A percentile compares a stretch with the other conserved stretches of the same genome.
These are phyloP conservation scores for Cladophialophora yegresii DNA, from an alignment of 2,329 filamentous ascomycete species.

Conservation along the genomic window DNA sequence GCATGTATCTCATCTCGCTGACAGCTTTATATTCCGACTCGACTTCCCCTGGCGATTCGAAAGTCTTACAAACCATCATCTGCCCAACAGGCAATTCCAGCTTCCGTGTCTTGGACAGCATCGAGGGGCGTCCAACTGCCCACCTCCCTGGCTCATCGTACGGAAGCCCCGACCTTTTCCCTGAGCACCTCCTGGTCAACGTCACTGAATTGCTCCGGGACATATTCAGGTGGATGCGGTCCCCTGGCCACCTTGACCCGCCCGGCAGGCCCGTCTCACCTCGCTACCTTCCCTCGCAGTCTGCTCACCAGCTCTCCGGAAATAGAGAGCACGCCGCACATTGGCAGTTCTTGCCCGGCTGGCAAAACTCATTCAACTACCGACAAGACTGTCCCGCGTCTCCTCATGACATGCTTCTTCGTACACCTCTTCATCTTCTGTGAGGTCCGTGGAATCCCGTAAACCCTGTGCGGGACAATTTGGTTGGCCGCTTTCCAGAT, in stretches of 20 bases:
- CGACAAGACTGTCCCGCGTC: constrained; percentile 26
- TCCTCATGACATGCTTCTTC: constrained; percentile 30
- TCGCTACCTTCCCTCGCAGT: constrained; percentile 27
- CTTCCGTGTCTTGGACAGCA: not conserved
- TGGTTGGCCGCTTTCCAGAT: constrained; percentile 27
- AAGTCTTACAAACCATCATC: not conserved
- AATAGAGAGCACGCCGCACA: constrained; percentile 22
- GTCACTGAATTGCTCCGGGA: constrained; percentile 20
- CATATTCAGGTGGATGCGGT: constrained; percentile 13
- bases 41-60: not conserved
- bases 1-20: not conserved
- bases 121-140: not conserved
- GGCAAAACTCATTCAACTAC: constrained; percentile 31
- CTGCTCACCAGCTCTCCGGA: constrained; percentile 27
- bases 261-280: constrained; percentile 18
- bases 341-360: constrained; percentile 29
- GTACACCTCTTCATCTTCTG: constrained; percentile 26
- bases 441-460: constrained; percentile 29
- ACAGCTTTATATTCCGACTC: not conserved
- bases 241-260: constrained; percentile 25
- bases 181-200: constrained; percentile 21
- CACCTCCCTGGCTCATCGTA: no score
- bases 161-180: constrained; percentile 12
- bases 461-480: constrained; percentile 27
- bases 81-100: not conserved